A percentile compares a stretch with the other conserved stretches of the same genome.
Evolutionary conservation across 1,284 basidiomycete species (phyloP).

Genomic region (Cutaneotrichosporon spelunceum): DNA sequence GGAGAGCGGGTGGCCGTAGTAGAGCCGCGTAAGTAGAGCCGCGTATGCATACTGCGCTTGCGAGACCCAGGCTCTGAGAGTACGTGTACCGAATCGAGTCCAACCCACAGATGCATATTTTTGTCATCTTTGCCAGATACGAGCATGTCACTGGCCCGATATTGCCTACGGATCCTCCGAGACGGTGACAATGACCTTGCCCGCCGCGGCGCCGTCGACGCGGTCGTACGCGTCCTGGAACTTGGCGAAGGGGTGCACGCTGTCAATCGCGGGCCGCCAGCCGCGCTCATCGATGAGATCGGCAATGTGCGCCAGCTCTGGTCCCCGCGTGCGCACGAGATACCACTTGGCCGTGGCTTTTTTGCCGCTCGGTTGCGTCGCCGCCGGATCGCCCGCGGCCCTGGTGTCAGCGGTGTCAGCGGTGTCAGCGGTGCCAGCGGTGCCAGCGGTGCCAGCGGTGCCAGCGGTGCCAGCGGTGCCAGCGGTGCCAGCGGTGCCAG

Average conservation of each 20-base stretch:
- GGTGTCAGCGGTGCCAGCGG: too few relatives aligned
- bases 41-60: too few relatives aligned
- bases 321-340: slow-evolving; percentile 18
- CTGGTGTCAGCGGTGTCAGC: too few relatives aligned
- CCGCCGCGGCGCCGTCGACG: slow-evolving; percentile 15
- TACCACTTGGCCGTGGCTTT: slow-evolving; percentile 13
- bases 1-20: not conserved
- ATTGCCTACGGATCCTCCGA: not conserved
- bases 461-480: too few relatives aligned
- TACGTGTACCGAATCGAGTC: too few relatives aligned
- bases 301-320: slow-evolving; percentile 15
- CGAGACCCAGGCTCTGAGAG: too few relatives aligned
- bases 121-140: too few relatives aligned
- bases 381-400: slow-evolving; percentile 12
- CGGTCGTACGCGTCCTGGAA: slow-evolving; percentile 16
- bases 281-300: slow-evolving; percentile 6
- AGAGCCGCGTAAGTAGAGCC: too few relatives aligned
- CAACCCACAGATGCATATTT: too few relatives aligned
- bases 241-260: slow-evolving; percentile 12
- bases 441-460: too few relatives aligned
- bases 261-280: slow-evolving; percentile 18
- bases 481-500: too few relatives aligned
- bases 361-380: slow-evolving; percentile 7
- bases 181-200: slow-evolving; percentile 21
- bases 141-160: too few relatives aligned